Evolutionary conservation across 1,139 yeast genomes (phyloP), one percentile per base, ranked within the genome.

Genomic region (Protomyces lactucae-debilis): DNA sequence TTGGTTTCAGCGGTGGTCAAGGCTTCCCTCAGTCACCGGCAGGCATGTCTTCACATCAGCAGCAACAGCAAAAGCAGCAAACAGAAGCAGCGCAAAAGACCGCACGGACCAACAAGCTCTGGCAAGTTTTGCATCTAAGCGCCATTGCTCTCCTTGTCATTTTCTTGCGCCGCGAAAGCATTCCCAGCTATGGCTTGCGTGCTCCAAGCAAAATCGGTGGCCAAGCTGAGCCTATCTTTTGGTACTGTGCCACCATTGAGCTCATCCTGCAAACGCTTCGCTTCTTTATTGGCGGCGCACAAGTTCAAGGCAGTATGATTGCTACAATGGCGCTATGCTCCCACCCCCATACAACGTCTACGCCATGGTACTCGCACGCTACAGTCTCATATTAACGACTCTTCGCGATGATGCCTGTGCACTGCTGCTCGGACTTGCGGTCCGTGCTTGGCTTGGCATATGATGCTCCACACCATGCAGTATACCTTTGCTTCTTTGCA

Each of bases 201-300:
- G 73, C 25, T 68, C 74, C n/a, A 60, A 74, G n/a, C 70, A 76
- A 55, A 70, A 73, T 9, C 5, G 75, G 80, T 61, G 82, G 89
- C 89, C 84, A 91, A 53, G 71, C 80, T n/a, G 78, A 59, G 52
- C 63, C 67, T 67, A 25, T 73, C n/a, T 60, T 73, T 57, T 69
- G 70, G 71, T 69, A 69, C 64, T 76, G 77, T 66, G 68, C 73
- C 59, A 71, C 76, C 5, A 64, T 70, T 10, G 74, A 77, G 67
- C 66, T 73, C 18, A 66, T 70, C 10, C 68, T 77, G 23, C 48
- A 43, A 10, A 16, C 48, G 23, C 23, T 21, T 18, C 48, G 48
- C 21, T 43, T 43, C 28, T 43, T 59, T 55, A 75, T 28, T 46
- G 37, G 16, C 32, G 67, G 68, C 69, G 69, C 65, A 72, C 67